Evolutionary conservation across 2,329 filamentous ascomycete genomes (phyloP).

Genomic region (Cryoendolithus antarcticus): DNA sequence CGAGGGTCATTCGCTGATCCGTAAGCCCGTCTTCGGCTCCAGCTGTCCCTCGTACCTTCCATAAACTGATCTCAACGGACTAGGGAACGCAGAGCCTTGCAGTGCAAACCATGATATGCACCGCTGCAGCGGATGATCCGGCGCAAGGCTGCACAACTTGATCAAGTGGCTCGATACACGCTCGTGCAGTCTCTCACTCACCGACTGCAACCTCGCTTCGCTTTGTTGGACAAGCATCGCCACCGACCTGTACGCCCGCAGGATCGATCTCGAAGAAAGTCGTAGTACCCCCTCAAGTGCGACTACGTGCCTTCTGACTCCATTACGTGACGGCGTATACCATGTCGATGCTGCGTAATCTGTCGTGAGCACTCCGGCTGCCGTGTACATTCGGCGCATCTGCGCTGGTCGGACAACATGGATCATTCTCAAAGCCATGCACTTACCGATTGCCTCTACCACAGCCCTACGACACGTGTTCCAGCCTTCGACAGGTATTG

Average conservation of each 20-base stretch:
- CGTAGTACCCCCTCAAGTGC: background rate
- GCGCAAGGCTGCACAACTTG: slow-evolving; percentile 2
- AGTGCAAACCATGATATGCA: background rate
- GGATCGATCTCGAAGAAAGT: background rate
- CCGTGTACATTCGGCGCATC: background rate
- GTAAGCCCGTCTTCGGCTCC: background rate
- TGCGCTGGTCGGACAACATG: background rate
- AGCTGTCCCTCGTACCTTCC: background rate
- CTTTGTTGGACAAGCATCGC: background rate
- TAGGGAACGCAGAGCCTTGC: slow-evolving; percentile 1
- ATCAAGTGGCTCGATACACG: background rate
- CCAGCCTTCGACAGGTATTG: too few species aligned
- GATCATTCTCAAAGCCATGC: background rate
- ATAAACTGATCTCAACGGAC: background rate
- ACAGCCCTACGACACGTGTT: background rate
- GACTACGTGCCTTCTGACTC: background rate
- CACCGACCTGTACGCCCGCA: background rate
- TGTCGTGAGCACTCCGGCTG: background rate
- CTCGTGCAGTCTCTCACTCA: background rate
- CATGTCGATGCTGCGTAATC: background rate
- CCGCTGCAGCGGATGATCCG: slow-evolving; percentile 1
- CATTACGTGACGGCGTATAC: background rate
- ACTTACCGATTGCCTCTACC: background rate
- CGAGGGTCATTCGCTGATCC: background rate
- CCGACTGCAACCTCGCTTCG: slow-evolving; percentile 1